These are phyloP conservation scores for Mucor saturninus DNA, from an alignment of 371 early-diverging fungal genomes.

Conservation along the genomic window DNA sequence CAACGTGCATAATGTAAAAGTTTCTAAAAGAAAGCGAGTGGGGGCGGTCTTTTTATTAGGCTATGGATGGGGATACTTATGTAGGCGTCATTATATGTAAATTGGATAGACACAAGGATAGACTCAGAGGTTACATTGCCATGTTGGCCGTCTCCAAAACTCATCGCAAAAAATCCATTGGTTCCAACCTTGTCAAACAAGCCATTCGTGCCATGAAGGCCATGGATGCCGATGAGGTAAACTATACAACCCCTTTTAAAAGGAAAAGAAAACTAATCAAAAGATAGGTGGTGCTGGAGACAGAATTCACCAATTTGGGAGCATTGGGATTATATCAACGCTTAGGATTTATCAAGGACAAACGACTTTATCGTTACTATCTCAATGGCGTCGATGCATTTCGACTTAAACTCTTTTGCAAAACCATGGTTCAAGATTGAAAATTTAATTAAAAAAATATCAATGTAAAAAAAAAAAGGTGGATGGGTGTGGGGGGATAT, in stretches of 20 bases:
- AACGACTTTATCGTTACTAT: constrained; percentile 90
- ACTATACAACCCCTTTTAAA: background rate
- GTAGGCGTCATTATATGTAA: constrained; percentile 92
- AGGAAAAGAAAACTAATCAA: background rate
- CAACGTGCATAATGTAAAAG: background rate
- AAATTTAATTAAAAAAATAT: background rate
- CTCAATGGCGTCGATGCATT: constrained; percentile 94
- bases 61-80: constrained; percentile 63
- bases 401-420: constrained; percentile 79
- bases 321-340: constrained; percentile 89
- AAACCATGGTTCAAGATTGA: constrained; percentile 43
- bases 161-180: constrained; percentile 84
- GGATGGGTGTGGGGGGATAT: background rate
- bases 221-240: constrained; percentile 86
- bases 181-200: constrained; percentile 72
- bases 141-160: constrained; percentile 91
- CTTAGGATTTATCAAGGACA: constrained; percentile 94
- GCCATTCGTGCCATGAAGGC: constrained; percentile 79
- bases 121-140: constrained; percentile 91
- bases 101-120: constrained; percentile 76
- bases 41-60: constrained; percentile 38
- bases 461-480: background rate
- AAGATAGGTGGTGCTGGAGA: constrained; percentile 84
- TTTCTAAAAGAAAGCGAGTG: too few species aligned
- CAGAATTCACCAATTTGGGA: constrained; percentile 87